Evolutionary conservation across 2,329 filamentous ascomycete species (phyloP).

Genomic region (Blastomyces parvus): DNA sequence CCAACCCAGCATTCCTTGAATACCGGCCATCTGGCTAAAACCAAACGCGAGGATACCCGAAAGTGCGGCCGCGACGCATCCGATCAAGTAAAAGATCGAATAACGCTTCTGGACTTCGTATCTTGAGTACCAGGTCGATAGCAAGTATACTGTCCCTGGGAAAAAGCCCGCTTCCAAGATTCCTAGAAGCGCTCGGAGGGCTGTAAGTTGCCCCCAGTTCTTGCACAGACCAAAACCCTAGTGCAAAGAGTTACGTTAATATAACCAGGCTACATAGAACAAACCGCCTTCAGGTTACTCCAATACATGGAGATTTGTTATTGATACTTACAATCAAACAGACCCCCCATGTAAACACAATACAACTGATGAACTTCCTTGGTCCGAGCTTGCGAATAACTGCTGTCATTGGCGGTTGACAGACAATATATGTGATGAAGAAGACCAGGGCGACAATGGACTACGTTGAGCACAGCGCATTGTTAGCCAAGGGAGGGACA

Average conservation of each 20-base stretch:
- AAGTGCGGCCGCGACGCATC: slow-evolving; percentile 40
- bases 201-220: slow-evolving; percentile 21
- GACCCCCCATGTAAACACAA: slow-evolving; percentile 20
- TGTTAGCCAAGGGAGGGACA: background rate
- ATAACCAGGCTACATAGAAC: background rate
- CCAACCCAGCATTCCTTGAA: slow-evolving; percentile 38
- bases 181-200: slow-evolving; percentile 45
- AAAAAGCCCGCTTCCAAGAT: slow-evolving; percentile 59
- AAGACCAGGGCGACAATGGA: slow-evolving; percentile 63
- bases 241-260: background rate
- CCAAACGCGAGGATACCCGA: slow-evolving; percentile 40
- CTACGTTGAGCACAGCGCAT: slow-evolving; percentile 16
- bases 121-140: slow-evolving; percentile 62
- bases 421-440: slow-evolving; percentile 62
- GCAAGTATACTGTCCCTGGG: slow-evolving; percentile 58
- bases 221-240: slow-evolving; percentile 22
- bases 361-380: slow-evolving; percentile 19
- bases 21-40: slow-evolving; percentile 35
- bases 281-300: background rate
- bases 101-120: slow-evolving; percentile 32
- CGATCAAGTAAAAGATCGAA: slow-evolving; percentile 43
- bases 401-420: slow-evolving; percentile 62
- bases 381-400: slow-evolving; percentile 55
- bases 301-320: background rate
- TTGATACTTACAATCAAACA: slow-evolving; percentile 17